These are phyloP conservation scores for Botrytis paeoniae DNA, from an alignment of 2,329 filamentous ascomycete genomes.

Conservation along the genomic window DNA sequence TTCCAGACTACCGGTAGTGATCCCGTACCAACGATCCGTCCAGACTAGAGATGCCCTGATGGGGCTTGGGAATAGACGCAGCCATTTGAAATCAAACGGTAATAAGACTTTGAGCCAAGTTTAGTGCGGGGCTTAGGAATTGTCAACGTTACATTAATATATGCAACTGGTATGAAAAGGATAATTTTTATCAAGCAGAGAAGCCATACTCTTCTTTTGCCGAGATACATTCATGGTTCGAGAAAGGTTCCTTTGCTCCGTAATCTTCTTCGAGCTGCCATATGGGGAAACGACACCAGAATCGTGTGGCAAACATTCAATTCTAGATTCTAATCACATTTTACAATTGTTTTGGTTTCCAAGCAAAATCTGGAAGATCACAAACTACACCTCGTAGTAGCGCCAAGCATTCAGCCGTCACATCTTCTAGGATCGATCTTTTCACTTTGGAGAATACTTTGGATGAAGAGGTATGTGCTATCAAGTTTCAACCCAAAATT, in stretches of 20 bases:
- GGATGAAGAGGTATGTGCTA: neutral
- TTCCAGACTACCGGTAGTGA: neutral
- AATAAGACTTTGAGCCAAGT: neutral
- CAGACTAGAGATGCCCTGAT: neutral
- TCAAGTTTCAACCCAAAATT: neutral
- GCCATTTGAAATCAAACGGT: neutral
- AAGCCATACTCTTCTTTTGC: neutral
- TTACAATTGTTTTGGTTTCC: neutral
- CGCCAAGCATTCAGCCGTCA: neutral
- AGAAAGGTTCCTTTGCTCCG: neutral
- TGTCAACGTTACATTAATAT: neutral
- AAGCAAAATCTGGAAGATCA: neutral
- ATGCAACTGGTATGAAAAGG: neutral
- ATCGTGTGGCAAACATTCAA: neutral
- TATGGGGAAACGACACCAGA: neutral
- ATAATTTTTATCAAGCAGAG: neutral
- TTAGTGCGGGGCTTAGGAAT: neutral
- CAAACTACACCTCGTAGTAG: neutral
- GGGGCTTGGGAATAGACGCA: neutral
- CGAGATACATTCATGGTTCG: neutral
- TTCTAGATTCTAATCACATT: neutral
- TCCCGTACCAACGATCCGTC: neutral
- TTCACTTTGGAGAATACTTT: neutral
- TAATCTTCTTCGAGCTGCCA: neutral
- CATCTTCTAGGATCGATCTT: neutral